Evolutionary conservation across 1,139 yeast genomes (phyloP).

Genomic region (Pichia sp.): DNA sequence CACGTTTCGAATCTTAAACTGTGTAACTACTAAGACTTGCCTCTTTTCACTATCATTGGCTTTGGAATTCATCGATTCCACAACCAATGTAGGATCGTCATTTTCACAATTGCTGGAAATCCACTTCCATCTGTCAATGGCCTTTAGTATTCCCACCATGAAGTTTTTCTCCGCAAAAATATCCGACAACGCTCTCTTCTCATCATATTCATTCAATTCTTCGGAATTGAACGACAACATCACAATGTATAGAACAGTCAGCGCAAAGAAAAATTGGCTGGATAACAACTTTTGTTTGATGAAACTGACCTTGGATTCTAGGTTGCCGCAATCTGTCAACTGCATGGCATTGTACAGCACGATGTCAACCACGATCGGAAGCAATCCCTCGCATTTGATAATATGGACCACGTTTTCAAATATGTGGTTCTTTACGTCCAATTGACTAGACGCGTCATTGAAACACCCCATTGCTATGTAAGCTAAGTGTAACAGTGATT

Average conservation of each 20-base stretch:
- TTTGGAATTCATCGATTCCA: slow-evolving; percentile 17
- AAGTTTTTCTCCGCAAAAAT: slow-evolving; percentile 17
- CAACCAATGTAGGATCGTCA: slow-evolving; percentile 17
- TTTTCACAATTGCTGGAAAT: slow-evolving; percentile 31
- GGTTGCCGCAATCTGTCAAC: slow-evolving; percentile 22
- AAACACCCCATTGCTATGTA: slow-evolving; percentile 28
- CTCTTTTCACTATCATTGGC: slow-evolving; percentile 6
- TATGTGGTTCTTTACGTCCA: slow-evolving; percentile 19
- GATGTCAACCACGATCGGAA: slow-evolving; percentile 9
- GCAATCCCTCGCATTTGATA: slow-evolving; percentile 4
- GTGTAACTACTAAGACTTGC: slow-evolving; percentile 16
- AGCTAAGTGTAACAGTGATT: slow-evolving; percentile 11
- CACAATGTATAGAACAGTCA: slow-evolving; percentile 40
- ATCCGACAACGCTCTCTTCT: slow-evolving; percentile 8
- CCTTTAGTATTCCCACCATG: slow-evolving; percentile 43
- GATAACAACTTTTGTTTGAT: slow-evolving; percentile 22
- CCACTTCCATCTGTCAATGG: slow-evolving; percentile 70
- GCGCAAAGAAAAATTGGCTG: slow-evolving; percentile 36
- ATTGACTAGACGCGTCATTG: slow-evolving; percentile 17
- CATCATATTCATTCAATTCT: slow-evolving; percentile 13
- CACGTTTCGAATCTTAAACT: slow-evolving; percentile 47
- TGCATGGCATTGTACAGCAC: slow-evolving; percentile 11
- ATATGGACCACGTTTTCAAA: slow-evolving; percentile 13
- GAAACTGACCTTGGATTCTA: slow-evolving; percentile 15
- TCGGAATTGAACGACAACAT: slow-evolving; percentile 18